These are phyloP conservation scores for Celoporthe dispersa DNA, from an alignment of 2,329 filamentous ascomycete genomes.

Conservation along the genomic window DNA sequence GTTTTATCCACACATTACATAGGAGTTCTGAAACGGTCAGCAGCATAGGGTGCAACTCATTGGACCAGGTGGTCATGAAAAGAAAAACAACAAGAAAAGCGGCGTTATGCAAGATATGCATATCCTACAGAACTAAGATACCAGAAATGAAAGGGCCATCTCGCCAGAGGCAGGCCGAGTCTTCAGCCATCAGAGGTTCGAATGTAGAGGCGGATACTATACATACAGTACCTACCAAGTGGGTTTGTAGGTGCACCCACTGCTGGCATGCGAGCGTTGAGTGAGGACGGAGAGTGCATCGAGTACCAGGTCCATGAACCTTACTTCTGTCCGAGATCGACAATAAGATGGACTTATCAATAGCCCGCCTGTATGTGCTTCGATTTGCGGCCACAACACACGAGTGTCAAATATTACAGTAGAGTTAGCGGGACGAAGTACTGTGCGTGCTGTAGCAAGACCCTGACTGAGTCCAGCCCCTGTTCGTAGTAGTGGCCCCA, in stretches of 20 bases:
- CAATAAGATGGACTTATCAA: too few relatives aligned
- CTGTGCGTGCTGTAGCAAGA: background rate
- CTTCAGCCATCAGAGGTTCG: background rate
- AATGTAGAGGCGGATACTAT: background rate
- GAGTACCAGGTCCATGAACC: background rate
- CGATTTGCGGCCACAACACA: too few relatives aligned
- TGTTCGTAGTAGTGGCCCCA: constrained; percentile 18
- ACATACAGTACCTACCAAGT: too few relatives aligned
- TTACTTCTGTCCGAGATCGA: background rate
- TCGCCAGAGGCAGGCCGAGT: background rate
- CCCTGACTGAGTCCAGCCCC: background rate
- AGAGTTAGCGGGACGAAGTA: background rate
- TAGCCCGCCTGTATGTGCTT: too few relatives aligned
- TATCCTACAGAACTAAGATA: background rate
- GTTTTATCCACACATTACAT: background rate
- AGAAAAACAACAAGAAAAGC: background rate
- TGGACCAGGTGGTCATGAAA: background rate
- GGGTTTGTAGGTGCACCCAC: too few relatives aligned
- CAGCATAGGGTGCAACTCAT: constrained; percentile 6
- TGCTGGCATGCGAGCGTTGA: too few relatives aligned
- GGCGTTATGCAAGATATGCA: background rate
- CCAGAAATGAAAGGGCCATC: background rate
- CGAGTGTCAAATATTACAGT: too few relatives aligned
- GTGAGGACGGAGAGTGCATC: too few relatives aligned
- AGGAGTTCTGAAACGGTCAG: background rate